These are phyloP conservation scores for Aspergillus sp. DNA, from an alignment of 2,329 filamentous ascomycete genomes.

Conservation along the genomic window DNA sequence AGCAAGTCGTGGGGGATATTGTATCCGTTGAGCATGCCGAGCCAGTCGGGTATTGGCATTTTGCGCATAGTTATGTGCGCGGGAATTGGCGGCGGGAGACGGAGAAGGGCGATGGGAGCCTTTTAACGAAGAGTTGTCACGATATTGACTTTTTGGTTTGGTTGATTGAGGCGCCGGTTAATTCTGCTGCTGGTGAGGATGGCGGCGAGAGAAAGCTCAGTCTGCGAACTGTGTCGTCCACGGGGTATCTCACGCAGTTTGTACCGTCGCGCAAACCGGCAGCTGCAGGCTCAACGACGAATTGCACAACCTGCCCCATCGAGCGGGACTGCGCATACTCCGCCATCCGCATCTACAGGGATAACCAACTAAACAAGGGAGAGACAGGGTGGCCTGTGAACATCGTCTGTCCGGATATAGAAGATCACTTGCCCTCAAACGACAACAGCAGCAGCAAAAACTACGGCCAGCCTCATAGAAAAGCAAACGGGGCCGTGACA, in stretches of 20 bases:
- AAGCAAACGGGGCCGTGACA: background rate
- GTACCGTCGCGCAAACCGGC: constrained; percentile 71
- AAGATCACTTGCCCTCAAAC: constrained; percentile 59
- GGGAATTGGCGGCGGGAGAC: constrained; percentile 90
- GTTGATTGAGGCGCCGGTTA: constrained; percentile 56
- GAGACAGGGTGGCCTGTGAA: constrained; percentile 79
- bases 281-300: constrained; percentile 73
- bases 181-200: constrained; percentile 52
- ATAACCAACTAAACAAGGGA: constrained; percentile 64
- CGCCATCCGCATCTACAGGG: constrained; percentile 77
- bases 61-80: constrained; percentile 81
- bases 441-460: constrained; percentile 22
- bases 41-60: constrained; percentile 96
- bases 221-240: constrained; percentile 63
- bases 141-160: constrained; percentile 92
- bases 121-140: constrained; percentile 94
- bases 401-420: constrained; percentile 89
- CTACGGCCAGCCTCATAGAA: background rate
- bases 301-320: constrained; percentile 78
- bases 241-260: constrained; percentile 77
- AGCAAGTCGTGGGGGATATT: constrained; percentile 77
- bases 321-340: constrained; percentile 80
- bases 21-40: constrained; percentile 88
- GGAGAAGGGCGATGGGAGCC: constrained; percentile 67
- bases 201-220: background rate